Evolutionary conservation across 352 stramenopile species (phyloP), one percentile per base, ranked within the genome.

Genomic region (Phytophthora syringae): DNA sequence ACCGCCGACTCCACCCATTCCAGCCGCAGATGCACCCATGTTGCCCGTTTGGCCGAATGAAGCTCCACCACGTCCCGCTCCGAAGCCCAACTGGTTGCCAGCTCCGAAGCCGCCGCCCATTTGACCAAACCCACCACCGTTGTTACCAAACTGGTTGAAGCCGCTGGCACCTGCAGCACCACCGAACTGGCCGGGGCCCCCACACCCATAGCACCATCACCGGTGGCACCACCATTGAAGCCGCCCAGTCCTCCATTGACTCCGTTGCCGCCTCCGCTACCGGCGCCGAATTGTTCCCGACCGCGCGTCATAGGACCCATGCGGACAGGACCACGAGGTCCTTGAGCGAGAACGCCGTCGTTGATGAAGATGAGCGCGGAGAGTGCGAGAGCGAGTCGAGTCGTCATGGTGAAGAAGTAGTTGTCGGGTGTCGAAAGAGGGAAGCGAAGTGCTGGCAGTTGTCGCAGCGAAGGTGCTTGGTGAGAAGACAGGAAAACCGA

Each of bases 361-460:
- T 54, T 67, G 43, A 72, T 22, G n/a, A 59, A 60, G 50, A 37
- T 37, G 2, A 75, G n/a, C 4, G 47, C 52, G 0, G 61, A 52
- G 16, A 72, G 53, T 36, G 52, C 45, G 42, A 75, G 45, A 36
- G 52, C 40, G 24, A 75, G 21, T 54, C 52, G 67, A 64, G 57
- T 64, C 16, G 39, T 28, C 67, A 75, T 75, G 28, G 21, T 45
- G 18, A 52, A 36, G 42, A 5, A 15, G 5, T 25, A 9, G 9
- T 45, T n/a, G n/a, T n/a, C n/a, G 39, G 39, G 15, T 45, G 39
- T 45, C 18, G 18, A 9, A 24, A 24, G n/a, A 44, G 37, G 5
- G 18, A 59, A n/a, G n/a, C n/a, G n/a, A n/a, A n/a, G n/a, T n/a
- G 18, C 12, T 15, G 11, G 2, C 16, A 21, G 39, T 28, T 20